phyloP scores from a whole-genome alignment of 2,329 filamentous ascomycete genomes.

The Fusarium albosuccineum region DNA sequence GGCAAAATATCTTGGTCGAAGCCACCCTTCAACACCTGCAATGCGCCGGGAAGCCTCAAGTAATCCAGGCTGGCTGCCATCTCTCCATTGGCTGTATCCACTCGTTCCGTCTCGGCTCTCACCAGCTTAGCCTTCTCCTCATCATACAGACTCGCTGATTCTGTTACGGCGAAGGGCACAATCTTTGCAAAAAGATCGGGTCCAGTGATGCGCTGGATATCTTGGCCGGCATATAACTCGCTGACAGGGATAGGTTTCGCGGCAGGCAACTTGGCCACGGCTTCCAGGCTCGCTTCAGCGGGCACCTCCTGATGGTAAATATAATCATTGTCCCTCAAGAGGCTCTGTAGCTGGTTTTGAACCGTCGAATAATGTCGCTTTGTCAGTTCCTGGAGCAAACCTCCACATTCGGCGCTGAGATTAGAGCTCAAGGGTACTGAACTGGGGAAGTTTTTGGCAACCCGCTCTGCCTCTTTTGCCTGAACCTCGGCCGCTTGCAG shows the following conservation, averaged over 20 bases:
- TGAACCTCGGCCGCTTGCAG: slow-evolving; percentile 84
- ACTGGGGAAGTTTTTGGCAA: slow-evolving; percentile 83
- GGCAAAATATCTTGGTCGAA: slow-evolving; percentile 90
- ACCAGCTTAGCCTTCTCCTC: slow-evolving; percentile 98
- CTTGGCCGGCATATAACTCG: slow-evolving; percentile 95
- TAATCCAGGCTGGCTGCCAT: slow-evolving; percentile 97
- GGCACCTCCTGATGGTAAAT: slow-evolving; percentile 97
- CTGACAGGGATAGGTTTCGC: slow-evolving; percentile 98
- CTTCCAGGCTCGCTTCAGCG: slow-evolving; percentile 82
- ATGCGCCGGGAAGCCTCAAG: slow-evolving; percentile 85
- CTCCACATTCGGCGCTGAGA: slow-evolving; percentile 82
- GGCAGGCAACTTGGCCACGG: slow-evolving; percentile 90
- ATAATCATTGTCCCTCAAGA: slow-evolving; percentile 95
- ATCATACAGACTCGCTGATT: slow-evolving; percentile 96
- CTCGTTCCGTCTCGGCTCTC: slow-evolving; percentile 91
- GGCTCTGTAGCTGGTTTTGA: slow-evolving; percentile 81
- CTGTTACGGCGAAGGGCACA: slow-evolving; percentile 94
- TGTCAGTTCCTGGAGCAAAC: slow-evolving; percentile 80
- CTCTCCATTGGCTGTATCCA: slow-evolving; percentile 92
- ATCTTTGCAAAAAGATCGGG: slow-evolving; percentile 98
- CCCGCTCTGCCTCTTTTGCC: slow-evolving; percentile 81
- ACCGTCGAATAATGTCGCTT: slow-evolving; percentile 85
- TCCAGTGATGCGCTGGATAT: slow-evolving; percentile 96
- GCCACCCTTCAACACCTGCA: slow-evolving; percentile 93
- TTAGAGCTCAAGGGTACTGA: slow-evolving; percentile 86